Evolutionary conservation across 2,329 filamentous ascomycete genomes (phyloP).

Genomic region (Domatiomyces catenatus): DNA sequence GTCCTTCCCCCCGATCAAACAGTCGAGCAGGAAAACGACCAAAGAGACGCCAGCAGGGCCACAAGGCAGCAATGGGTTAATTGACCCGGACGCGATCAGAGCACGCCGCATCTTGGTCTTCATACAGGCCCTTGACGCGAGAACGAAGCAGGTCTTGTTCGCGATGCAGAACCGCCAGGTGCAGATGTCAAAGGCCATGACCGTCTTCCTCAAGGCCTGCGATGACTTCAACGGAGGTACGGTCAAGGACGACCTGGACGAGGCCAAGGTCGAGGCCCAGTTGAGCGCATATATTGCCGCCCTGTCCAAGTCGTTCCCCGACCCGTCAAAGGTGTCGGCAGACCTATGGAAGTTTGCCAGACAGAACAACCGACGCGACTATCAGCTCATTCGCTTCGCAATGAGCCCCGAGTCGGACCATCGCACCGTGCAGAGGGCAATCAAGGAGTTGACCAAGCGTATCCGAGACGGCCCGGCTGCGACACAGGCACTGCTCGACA

Average conservation of each 20-base stretch:
- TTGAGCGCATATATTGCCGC: slow-evolving; percentile 60
- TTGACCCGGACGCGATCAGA: slow-evolving; percentile 47
- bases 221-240: slow-evolving; percentile 83
- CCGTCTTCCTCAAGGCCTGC: slow-evolving; percentile 65
- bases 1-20: slow-evolving; percentile 62
- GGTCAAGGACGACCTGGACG: slow-evolving; percentile 52
- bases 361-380: slow-evolving; percentile 73
- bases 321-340: slow-evolving; percentile 52
- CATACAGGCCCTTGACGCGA: slow-evolving; percentile 59
- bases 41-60: slow-evolving; percentile 25
- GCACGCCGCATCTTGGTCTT: slow-evolving; percentile 73
- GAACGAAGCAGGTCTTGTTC: slow-evolving; percentile 76
- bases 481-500: slow-evolving; percentile 47
- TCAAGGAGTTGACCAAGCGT: slow-evolving; percentile 76
- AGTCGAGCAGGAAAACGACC: slow-evolving; percentile 38
- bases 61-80: slow-evolving; percentile 23
- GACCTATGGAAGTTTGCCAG: slow-evolving; percentile 87
- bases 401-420: slow-evolving; percentile 80
- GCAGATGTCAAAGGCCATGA: slow-evolving; percentile 56
- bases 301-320: slow-evolving; percentile 60
- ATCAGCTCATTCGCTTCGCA: slow-evolving; percentile 75
- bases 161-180: slow-evolving; percentile 67
- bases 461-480: slow-evolving; percentile 50
- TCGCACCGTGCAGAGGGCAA: slow-evolving; percentile 73
- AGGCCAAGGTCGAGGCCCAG: slow-evolving; percentile 50